Conservation (phyloP, 1,284 basidiomycete genomes). For the Ustilago shanxiensis region DNA sequence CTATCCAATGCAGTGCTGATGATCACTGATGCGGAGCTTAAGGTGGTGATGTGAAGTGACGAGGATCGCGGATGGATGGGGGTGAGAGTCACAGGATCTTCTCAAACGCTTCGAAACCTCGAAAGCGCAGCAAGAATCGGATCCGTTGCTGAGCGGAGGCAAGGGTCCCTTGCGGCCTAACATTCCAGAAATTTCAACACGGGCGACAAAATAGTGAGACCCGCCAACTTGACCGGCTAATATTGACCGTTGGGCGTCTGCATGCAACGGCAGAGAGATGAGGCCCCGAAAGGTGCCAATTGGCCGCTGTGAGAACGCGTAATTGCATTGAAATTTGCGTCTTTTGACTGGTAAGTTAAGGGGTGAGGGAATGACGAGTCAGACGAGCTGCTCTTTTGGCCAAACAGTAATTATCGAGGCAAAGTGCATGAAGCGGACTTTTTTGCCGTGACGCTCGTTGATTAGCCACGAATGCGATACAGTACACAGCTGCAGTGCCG, state of each 20-base stretch:
- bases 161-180: conserved; percentile 10
- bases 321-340: neutral
- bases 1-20: neutral
- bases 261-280: conserved; percentile 2
- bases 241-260: neutral
- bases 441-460: conserved; percentile 2
- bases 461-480: conserved; percentile 1
- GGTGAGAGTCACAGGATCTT: neutral
- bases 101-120: conserved; percentile 11
- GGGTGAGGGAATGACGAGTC: conserved; percentile 6
- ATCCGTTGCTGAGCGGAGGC: conserved; percentile 24
- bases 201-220: conserved; percentile 2
- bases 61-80: conserved; percentile 20
- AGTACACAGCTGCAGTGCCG: neutral
- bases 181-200: neutral
- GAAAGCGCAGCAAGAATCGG: conserved; percentile 27
- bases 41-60: conserved; percentile 3
- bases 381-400: conserved; percentile 17
- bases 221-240: conserved; percentile 20
- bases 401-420: neutral
- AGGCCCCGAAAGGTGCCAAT: conserved; percentile 24
- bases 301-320: conserved; percentile 8
- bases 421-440: conserved; percentile 16
- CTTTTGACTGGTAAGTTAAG: neutral
- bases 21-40: neutral